Evolutionary conservation across 148 eudicot species (phyloP).

Genomic region (Simmondsia chinensis): DNA sequence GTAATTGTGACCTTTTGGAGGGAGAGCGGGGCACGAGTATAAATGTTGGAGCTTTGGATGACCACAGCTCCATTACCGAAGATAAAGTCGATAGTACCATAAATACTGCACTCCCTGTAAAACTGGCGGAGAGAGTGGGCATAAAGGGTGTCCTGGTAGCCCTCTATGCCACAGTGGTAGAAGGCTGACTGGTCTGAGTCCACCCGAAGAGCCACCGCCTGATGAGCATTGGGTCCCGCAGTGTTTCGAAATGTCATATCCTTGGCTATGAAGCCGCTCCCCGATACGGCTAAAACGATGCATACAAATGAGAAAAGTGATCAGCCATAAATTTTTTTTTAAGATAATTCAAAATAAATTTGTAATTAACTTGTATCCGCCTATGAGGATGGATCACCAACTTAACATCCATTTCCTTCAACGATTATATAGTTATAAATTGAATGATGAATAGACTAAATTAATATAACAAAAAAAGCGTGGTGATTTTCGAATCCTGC

Average conservation of each 20-base stretch:
- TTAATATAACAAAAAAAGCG: too few species aligned
- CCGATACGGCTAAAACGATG: slow-evolving; percentile 55
- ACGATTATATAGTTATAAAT: too few species aligned
- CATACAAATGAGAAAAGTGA: background rate
- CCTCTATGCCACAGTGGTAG: slow-evolving; percentile 78
- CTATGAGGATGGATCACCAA: too few species aligned
- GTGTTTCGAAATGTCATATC: slow-evolving; percentile 83
- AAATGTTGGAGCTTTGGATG: slow-evolving; percentile 62
- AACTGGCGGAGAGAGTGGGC: slow-evolving; percentile 86
- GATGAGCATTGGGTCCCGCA: slow-evolving; percentile 52
- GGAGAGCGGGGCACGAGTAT: slow-evolving; percentile 47
- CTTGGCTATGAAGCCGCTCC: slow-evolving; percentile 73
- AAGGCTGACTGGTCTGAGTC: slow-evolving; percentile 84
- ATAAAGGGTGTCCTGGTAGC: slow-evolving; percentile 87
- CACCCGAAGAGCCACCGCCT: slow-evolving; percentile 80
- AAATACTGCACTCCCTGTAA: slow-evolving; percentile 73
- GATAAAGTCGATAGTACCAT: slow-evolving; percentile 83
- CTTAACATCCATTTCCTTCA: too few species aligned
- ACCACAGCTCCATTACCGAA: slow-evolving; percentile 92
- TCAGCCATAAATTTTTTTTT: background rate
- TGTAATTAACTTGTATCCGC: too few species aligned
- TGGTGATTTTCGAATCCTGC: too few species aligned
- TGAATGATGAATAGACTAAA: too few species aligned
- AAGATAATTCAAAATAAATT: background rate
- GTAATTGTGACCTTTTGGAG: slow-evolving; percentile 67